phyloP scores from a whole-genome alignment of 495 filamentous ascomycete genomes.

The Penicillium parvum region DNA sequence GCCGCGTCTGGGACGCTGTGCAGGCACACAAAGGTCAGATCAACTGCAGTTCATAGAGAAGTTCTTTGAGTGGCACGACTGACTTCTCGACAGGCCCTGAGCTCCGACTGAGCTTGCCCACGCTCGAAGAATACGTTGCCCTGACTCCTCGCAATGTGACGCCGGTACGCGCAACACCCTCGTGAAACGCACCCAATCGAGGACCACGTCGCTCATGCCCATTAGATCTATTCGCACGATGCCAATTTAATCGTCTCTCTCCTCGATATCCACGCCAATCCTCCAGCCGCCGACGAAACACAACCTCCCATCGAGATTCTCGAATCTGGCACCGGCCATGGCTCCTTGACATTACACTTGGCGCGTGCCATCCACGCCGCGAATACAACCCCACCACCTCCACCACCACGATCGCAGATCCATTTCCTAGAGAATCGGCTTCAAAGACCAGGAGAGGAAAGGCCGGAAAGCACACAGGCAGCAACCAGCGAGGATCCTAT shows the following conservation, averaged over 20 bases:
- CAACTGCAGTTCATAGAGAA: too few relatives aligned
- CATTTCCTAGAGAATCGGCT: slow-evolving; percentile 30
- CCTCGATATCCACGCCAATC: slow-evolving; percentile 62
- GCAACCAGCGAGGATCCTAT: neutral
- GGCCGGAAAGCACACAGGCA: slow-evolving; percentile 1
- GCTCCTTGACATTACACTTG: slow-evolving; percentile 67
- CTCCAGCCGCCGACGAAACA: slow-evolving; percentile 28
- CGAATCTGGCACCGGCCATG: slow-evolving; percentile 78
- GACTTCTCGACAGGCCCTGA: slow-evolving; percentile 29
- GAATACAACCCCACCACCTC: slow-evolving; percentile 47
- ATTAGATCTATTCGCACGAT: slow-evolving; percentile 70
- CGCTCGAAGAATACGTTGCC: slow-evolving; percentile 66
- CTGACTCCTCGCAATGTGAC: slow-evolving; percentile 63
- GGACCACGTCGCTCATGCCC: slow-evolving; percentile 12
- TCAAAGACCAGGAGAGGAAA: slow-evolving; percentile 22
- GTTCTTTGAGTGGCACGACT: neutral
- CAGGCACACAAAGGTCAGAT: slow-evolving; percentile 43
- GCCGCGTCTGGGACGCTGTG: slow-evolving; percentile 50
- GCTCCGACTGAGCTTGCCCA: slow-evolving; percentile 57
- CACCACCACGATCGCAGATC: slow-evolving; percentile 35
- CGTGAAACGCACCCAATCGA: neutral
- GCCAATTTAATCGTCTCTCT: slow-evolving; percentile 67
- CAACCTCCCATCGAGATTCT: slow-evolving; percentile 57
- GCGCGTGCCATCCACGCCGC: slow-evolving; percentile 71
- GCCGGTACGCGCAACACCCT: slow-evolving; percentile 49